A percentile compares a stretch with the other conserved stretches of the same genome.
Conservation (phyloP, 1,139 yeast species). For the Yamadazyma sp. region DNA sequence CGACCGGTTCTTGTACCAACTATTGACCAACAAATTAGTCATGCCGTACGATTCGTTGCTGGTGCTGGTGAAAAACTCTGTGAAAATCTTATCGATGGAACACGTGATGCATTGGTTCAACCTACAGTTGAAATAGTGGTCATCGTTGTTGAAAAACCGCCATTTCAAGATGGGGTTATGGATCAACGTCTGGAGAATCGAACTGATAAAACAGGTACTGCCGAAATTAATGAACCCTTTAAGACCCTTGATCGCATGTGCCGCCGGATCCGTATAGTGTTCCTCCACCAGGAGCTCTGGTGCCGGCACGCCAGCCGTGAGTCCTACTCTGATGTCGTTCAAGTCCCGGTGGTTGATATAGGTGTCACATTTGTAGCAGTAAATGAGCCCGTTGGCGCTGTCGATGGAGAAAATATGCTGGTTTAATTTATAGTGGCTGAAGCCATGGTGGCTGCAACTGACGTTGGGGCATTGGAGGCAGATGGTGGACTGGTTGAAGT, state of each 20-base stretch:
- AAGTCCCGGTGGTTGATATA: constrained; percentile 62
- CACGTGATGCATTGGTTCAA: constrained; percentile 72
- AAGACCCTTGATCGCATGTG: constrained; percentile 68
- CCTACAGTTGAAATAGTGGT: constrained; percentile 44
- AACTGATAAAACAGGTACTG: constrained; percentile 94
- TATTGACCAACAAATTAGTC: constrained; percentile 67
- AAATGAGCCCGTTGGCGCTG: constrained; percentile 56
- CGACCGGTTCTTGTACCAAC: constrained; percentile 81
- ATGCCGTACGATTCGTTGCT: constrained; percentile 71
- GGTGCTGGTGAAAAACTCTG: constrained; percentile 57
- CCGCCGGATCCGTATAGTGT: constrained; percentile 48
- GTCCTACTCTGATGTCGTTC: constrained; percentile 47
- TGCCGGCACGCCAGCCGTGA: too few relatives aligned
- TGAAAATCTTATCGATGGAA: constrained; percentile 75
- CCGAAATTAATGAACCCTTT: constrained; percentile 93
- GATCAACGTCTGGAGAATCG: constrained; percentile 77
- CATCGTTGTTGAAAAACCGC: constrained; percentile 71
- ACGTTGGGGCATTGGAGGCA: constrained; percentile 84
- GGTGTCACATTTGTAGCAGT: constrained; percentile 77
- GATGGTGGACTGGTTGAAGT: constrained; percentile 54
- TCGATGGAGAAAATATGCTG: constrained; percentile 79
- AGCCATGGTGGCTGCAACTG: constrained; percentile 71
- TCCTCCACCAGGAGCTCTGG: too few relatives aligned
- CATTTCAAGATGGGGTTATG: constrained; percentile 85
- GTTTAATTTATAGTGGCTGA: constrained; percentile 55